phyloP scores from a whole-genome alignment of 106 monocot species.

The Platanthera guangdongensis region DNA sequence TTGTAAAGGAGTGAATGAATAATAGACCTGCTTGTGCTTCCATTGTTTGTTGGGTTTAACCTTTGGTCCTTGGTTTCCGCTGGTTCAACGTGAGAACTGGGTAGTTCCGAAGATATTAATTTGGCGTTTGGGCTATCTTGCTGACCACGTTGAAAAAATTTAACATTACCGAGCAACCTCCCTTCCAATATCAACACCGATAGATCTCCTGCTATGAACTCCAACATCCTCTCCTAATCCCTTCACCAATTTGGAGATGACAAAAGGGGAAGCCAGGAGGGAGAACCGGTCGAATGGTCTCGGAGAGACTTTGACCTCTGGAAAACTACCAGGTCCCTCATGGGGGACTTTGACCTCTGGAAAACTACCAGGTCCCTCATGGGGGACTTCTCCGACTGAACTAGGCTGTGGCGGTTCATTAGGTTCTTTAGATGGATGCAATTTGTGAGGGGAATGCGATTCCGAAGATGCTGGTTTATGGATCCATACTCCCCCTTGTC shows the following conservation, averaged over 20 bases:
- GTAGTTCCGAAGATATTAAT: no score
- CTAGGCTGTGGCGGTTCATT: conserved; percentile 44
- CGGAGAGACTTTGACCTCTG: conserved; percentile 78
- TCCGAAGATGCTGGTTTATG: no score
- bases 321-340: conserved; percentile 65
- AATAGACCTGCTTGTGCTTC: no score
- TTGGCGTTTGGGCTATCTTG: no score
- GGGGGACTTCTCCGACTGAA: conserved; percentile 48
- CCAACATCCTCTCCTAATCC: conserved; percentile 19
- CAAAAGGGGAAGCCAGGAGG: conserved; percentile 63
- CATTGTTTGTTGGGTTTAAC: no score
- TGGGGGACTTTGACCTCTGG: conserved; percentile 66
- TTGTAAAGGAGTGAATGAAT: no score
- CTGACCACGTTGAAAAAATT: no score
- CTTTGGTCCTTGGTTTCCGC: no score
- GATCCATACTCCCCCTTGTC: no score
- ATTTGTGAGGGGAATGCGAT: no score
- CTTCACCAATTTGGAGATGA: conserved; percentile 11
- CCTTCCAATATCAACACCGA: conserved; percentile 21
- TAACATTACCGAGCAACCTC: conserved; percentile 22
- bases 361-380: conserved; percentile 68
- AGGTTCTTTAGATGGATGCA: no score
- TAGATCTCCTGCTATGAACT: conserved; percentile 28
- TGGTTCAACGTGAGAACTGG: no score
- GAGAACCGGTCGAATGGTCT: conserved; percentile 84